Conservation (phyloP, 306 rosid species). For the Malus orientalis region DNA sequence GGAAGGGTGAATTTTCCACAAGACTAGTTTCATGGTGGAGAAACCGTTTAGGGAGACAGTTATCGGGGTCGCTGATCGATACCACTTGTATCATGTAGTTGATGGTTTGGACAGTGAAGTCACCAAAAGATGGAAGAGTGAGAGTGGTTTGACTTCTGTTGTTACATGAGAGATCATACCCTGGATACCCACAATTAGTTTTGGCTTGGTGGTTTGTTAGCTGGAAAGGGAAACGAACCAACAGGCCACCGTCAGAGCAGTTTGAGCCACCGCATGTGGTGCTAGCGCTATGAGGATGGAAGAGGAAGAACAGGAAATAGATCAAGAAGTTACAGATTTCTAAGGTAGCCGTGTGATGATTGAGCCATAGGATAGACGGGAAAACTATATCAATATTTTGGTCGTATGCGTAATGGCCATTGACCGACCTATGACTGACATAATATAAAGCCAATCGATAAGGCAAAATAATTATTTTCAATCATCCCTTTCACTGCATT, state of each 20-base stretch:
- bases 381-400: too few relatives aligned
- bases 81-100: neutral
- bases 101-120: neutral
- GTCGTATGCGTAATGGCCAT: too few relatives aligned
- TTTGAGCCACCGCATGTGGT: too few relatives aligned
- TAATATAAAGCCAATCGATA: too few relatives aligned
- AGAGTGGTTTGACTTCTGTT: neutral
- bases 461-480: too few relatives aligned
- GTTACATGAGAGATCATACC: slow-evolving; percentile 10
- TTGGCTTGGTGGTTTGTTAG: neutral
- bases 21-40: neutral
- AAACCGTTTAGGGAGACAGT: neutral
- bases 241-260: neutral
- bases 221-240: slow-evolving; percentile 22
- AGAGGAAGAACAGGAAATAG: too few relatives aligned
- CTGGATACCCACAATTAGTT: neutral
- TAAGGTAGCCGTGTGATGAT: too few relatives aligned
- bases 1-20: neutral
- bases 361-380: too few relatives aligned
- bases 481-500: too few relatives aligned
- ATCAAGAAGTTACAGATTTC: too few relatives aligned
- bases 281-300: too few relatives aligned
- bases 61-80: neutral
- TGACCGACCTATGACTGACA: too few relatives aligned
- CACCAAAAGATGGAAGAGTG: neutral